Evolutionary conservation across 2,329 filamentous ascomycete species (phyloP), one percentile per base, ranked within the genome.

Genomic region (Fusarium graminum): DNA sequence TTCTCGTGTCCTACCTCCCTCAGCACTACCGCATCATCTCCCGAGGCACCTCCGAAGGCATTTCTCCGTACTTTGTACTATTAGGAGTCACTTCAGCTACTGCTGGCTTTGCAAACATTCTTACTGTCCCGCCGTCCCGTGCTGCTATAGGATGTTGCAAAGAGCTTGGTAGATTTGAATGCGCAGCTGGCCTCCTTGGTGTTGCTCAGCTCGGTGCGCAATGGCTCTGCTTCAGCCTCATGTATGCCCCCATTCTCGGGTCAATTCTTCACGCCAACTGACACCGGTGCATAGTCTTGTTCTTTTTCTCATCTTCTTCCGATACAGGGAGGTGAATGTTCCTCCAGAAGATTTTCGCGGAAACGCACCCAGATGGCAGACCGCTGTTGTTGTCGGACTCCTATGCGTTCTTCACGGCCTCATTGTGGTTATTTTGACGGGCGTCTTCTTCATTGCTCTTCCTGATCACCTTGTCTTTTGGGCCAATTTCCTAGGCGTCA

Each of bases 271-370:
- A n/a, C 22, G 19, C 32, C 17, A 32, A 25, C 52, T 68, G 29
- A 68, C 42, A 25, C 28, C 36, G 26, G 70, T 41, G 17, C 39
- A 22, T 11, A 98, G 94, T 69, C 88, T 98, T 51, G 83, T 97
- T 19, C 86, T 99, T n/a, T 99, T 97, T 80, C 87, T 98, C 57
- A 87, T 97, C 71, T 99, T 96, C 84, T 97, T 97, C 79, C 92
- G 92, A 34, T 89, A 90, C 72, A 84, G 84, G 71, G 82, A 79
- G 59, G 83, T 78, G 59, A 82, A 79, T 67, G 79, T 81, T 9
- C 82, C 81, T 41, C 83, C 80, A n/a, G 83, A 80, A 19, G 82
- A 84, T 64, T 78, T 81, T 26, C 78, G 78, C 19, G 80, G 81
- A 25, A 80, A 86, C 53, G 82, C 85, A 62, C 88, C 90, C 17